Evolutionary conservation across 176 grass and related monocot genomes (phyloP).

Genomic region (Dendrocalamus sinicus): DNA sequence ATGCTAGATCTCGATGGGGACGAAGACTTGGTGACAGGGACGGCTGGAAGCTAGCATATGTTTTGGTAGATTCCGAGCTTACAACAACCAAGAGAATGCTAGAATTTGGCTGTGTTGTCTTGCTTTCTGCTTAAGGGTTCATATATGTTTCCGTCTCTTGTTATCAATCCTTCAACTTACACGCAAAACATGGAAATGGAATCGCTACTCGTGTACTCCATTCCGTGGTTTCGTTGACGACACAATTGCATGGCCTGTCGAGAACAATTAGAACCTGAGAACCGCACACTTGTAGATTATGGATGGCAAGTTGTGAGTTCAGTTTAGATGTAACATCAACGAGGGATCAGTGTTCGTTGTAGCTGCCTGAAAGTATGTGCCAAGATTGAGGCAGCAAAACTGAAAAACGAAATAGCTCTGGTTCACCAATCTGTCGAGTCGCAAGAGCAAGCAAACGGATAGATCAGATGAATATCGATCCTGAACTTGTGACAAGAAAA

Average conservation of each 20-base stretch:
- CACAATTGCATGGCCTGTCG: background rate
- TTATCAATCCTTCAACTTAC: background rate
- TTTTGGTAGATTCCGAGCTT: slow-evolving; percentile 32
- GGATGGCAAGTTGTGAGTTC: background rate
- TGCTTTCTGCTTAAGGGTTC: background rate
- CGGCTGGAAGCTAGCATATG: slow-evolving; percentile 26
- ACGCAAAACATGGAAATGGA: background rate
- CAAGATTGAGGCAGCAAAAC: background rate
- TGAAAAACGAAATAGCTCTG: background rate
- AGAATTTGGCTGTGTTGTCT: background rate
- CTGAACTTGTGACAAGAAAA: background rate
- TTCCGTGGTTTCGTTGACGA: background rate
- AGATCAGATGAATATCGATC: background rate
- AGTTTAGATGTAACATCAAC: background rate
- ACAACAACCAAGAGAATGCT: background rate
- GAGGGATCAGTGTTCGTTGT: background rate
- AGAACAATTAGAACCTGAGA: background rate
- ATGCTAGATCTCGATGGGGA: background rate
- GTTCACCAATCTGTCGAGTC: background rate
- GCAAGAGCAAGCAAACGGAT: background rate
- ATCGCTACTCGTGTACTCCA: background rate
- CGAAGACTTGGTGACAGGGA: background rate
- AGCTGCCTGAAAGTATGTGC: background rate
- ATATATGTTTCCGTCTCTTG: background rate
- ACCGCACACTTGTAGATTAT: background rate